phyloP scores from a whole-genome alignment of 1,284 basidiomycete genomes.

The Puccinia hordei region DNA sequence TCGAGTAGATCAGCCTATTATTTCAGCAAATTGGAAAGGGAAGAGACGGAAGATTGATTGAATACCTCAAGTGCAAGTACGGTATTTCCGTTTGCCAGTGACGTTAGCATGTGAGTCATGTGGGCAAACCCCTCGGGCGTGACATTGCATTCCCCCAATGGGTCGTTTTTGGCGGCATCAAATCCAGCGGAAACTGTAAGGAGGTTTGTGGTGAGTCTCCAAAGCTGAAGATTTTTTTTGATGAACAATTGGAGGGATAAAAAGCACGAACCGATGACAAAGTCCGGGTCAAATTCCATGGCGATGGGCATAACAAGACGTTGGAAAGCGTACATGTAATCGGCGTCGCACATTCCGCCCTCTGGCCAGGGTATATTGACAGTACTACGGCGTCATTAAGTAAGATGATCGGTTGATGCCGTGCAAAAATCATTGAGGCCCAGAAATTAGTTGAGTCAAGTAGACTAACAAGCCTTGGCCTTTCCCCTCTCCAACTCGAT shows the following conservation, averaged over 20 bases:
- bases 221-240: slow-evolving; percentile 5
- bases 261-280: slow-evolving; percentile 79
- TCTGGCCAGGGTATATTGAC: slow-evolving; percentile 97
- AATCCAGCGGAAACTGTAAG: slow-evolving; percentile 89
- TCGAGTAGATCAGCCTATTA: slow-evolving; percentile 40
- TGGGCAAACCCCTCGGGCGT: slow-evolving; percentile 93
- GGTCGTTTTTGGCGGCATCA: slow-evolving; percentile 90
- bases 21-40: too few relatives aligned
- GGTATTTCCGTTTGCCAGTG: slow-evolving; percentile 83
- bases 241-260: background rate
- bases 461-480: slow-evolving; percentile 78
- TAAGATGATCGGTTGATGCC: background rate
- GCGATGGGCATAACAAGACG: slow-evolving; percentile 95
- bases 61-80: slow-evolving; percentile 89
- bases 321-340: slow-evolving; percentile 96
- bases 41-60: slow-evolving; percentile 11
- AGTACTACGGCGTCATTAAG: slow-evolving; percentile 64
- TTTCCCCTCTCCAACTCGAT: slow-evolving; percentile 78
- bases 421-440: background rate
- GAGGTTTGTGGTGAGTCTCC: slow-evolving; percentile 15
- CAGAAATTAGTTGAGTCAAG: background rate
- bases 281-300: slow-evolving; percentile 89
- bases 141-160: slow-evolving; percentile 85
- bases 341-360: slow-evolving; percentile 84
- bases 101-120: slow-evolving; percentile 94